A percentile compares a stretch with the other conserved stretches of the same genome.
These are phyloP conservation scores for Rhododendron simsii DNA, from an alignment of 148 eudicot species.

Conservation along the genomic window DNA sequence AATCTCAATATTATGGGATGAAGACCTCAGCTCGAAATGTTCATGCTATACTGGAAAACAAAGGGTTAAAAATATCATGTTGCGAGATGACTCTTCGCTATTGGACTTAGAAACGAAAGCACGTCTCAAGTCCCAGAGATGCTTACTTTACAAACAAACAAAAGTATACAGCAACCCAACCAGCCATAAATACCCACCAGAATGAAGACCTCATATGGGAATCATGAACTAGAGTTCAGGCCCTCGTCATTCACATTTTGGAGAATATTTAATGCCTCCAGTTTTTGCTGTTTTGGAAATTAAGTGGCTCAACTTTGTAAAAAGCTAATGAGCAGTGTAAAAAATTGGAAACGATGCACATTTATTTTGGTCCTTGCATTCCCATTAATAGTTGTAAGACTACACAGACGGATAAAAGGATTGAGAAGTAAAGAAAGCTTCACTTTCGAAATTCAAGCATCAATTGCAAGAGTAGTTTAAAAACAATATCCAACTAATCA, in stretches of 20 bases:
- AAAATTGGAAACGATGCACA: background rate
- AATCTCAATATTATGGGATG: background rate
- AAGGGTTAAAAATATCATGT: background rate
- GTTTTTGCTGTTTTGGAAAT: background rate
- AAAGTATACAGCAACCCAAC: background rate
- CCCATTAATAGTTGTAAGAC: background rate
- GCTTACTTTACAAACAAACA: background rate
- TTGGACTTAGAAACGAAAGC: background rate
- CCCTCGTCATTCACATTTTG: background rate
- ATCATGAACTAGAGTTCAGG: background rate
- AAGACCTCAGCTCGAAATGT: background rate
- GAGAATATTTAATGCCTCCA: background rate
- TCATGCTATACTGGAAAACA: background rate
- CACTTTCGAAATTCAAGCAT: background rate
- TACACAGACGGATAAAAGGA: background rate
- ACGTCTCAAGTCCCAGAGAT: background rate
- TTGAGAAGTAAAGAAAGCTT: conserved; percentile 1
- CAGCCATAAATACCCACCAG: background rate
- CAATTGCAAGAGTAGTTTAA: background rate
- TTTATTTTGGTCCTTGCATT: background rate
- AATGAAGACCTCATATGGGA: background rate
- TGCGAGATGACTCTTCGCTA: background rate
- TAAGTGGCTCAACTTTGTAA: conserved; percentile 2
- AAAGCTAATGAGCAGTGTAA: too few relatives aligned
- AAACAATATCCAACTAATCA: background rate